Evolutionary conservation across 306 rosid species (phyloP).

Genomic region (Malus sylvestris): DNA sequence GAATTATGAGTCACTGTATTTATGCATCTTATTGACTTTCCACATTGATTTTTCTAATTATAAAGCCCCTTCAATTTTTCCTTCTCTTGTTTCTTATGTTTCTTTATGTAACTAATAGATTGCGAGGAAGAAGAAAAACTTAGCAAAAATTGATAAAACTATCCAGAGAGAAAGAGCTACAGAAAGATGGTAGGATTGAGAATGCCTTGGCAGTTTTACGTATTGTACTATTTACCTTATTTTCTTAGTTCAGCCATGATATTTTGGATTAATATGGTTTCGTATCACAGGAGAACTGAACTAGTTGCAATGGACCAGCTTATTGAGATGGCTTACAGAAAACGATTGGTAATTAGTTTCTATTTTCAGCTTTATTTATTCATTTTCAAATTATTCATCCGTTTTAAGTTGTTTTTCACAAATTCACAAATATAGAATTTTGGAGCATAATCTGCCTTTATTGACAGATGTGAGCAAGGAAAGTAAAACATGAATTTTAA

Average conservation of each 20-base stretch:
- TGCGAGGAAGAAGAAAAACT: conserved; percentile 51
- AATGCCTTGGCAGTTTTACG: conserved; percentile 17
- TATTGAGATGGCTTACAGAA: conserved; percentile 68
- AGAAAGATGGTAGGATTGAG: conserved; percentile 48
- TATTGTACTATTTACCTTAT: not conserved
- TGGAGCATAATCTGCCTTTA: not conserved
- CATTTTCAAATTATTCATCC: not conserved
- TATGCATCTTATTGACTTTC: not conserved
- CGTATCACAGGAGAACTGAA: conserved; percentile 56
- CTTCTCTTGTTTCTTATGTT: conserved; percentile 19
- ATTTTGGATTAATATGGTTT: conserved; percentile 19
- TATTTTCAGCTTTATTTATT: conserved; percentile 3
- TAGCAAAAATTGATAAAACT: conserved; percentile 54
- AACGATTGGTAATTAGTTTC: conserved; percentile 56
- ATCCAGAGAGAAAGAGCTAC: conserved; percentile 49
- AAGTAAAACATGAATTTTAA: not conserved
- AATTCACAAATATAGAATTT: not conserved
- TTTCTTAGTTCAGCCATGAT: conserved; percentile 4
- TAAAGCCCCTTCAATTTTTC: conserved; percentile 6
- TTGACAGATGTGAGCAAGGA: not conserved
- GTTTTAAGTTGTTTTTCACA: not conserved
- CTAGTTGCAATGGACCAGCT: conserved; percentile 81
- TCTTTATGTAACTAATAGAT: conserved; percentile 39
- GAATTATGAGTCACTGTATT: not conserved
- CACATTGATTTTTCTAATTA: not conserved